Evolutionary conservation across 2,329 filamentous ascomycete species (phyloP).

Genomic region (Plectosphaerella cucumerina): DNA sequence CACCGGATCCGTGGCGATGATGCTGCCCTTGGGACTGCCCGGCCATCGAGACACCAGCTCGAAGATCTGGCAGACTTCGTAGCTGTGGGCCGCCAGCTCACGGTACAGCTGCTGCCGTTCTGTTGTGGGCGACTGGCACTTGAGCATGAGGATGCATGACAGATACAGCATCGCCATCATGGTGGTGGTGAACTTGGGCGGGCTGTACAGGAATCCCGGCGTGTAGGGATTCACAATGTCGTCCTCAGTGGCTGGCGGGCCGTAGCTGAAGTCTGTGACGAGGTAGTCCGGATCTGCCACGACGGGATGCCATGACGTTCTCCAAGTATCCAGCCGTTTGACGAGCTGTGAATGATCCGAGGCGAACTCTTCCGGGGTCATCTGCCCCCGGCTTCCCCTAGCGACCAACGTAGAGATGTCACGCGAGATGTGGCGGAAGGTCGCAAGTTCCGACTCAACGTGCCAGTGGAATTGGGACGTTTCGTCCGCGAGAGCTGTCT

Average conservation of each 20-base stretch:
- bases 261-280: slow-evolving; percentile 59
- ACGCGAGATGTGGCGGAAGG: slow-evolving; percentile 68
- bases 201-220: slow-evolving; percentile 65
- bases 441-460: slow-evolving; percentile 62
- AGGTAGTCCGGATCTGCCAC: slow-evolving; percentile 59
- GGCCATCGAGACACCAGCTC: slow-evolving; percentile 74
- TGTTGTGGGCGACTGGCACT: slow-evolving; percentile 62
- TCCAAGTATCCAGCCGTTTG: slow-evolving; percentile 44
- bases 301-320: slow-evolving; percentile 52
- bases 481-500: slow-evolving; percentile 50
- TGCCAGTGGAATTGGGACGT: slow-evolving; percentile 41
- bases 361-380: slow-evolving; percentile 62
- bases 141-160: slow-evolving; percentile 75
- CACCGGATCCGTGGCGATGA: slow-evolving; percentile 70
- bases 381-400: slow-evolving; percentile 57
- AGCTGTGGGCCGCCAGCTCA: slow-evolving; percentile 59
- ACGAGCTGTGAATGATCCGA: slow-evolving; percentile 54
- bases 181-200: slow-evolving; percentile 70
- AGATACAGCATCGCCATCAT: slow-evolving; percentile 73
- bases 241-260: slow-evolving; percentile 40
- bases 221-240: slow-evolving; percentile 73
- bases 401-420: slow-evolving; percentile 79
- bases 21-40: slow-evolving; percentile 61
- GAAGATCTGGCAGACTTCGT: slow-evolving; percentile 71
- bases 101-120: slow-evolving; percentile 44